A percentile compares a stretch with the other conserved stretches of the same genome.
Evolutionary conservation across 2,329 filamentous ascomycete species (phyloP).

Genomic region (Fusarium sp.): DNA sequence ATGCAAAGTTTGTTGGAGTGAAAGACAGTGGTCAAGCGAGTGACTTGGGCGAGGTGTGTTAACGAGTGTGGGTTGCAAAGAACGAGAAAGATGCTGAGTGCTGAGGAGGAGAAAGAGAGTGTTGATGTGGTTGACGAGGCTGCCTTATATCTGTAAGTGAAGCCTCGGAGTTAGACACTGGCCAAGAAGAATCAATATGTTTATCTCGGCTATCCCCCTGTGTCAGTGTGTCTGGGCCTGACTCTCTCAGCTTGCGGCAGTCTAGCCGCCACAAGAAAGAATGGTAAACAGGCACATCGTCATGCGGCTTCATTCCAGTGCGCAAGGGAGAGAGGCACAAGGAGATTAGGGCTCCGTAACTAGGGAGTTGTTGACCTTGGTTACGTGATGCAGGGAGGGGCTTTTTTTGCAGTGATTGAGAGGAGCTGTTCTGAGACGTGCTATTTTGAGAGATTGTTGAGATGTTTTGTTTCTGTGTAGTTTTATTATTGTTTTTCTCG

Average conservation of each 20-base stretch:
- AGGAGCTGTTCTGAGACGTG: background rate
- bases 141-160: slow-evolving; percentile 39
- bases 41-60: slow-evolving; percentile 39
- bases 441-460: slow-evolving; percentile 4
- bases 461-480: slow-evolving; percentile 13
- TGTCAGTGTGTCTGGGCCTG: background rate
- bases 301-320: slow-evolving; percentile 30
- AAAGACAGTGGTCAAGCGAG: slow-evolving; percentile 35
- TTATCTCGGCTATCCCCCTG: background rate
- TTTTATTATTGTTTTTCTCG: background rate
- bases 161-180: background rate
- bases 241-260: slow-evolving; percentile 12
- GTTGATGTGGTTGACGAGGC: slow-evolving; percentile 4
- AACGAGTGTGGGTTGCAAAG: slow-evolving; percentile 30
- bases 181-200: slow-evolving; percentile 1
- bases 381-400: slow-evolving; percentile 7
- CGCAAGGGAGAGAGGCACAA: slow-evolving; percentile 29
- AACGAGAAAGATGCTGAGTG: slow-evolving; percentile 21
- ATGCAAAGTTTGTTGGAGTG: slow-evolving; percentile 17
- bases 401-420: background rate
- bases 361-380: slow-evolving; percentile 22
- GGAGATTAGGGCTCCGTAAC: slow-evolving; percentile 26
- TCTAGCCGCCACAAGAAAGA: slow-evolving; percentile 25
- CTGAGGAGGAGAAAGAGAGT: background rate
- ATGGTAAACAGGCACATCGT: slow-evolving; percentile 23